Base-by-base conservation (phyloP, 176 grass and related monocot species). In the Cenchrus americanus region DNA sequence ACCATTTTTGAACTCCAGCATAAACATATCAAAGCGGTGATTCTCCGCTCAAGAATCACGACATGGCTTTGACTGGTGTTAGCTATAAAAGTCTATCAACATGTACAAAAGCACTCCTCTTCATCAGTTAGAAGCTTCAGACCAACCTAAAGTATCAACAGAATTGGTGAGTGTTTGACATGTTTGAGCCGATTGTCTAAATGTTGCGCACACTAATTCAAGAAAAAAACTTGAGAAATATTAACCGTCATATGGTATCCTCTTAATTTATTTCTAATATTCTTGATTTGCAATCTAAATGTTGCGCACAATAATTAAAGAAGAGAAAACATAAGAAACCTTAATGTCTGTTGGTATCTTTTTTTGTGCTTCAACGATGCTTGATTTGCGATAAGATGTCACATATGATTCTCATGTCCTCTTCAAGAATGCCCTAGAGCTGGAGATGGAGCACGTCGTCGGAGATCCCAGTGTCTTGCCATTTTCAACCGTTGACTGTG, bases 131-230 rank as follows among this genome's bases (percentile, higher is more conserved):
- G 34, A 37, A 37, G 34, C 34, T 37, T 37, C 19, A 64, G 54
- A 76, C 15, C 27, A 83, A 62, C 44, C 50, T 62, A 84, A 43
- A 50, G n/a, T 40, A 64, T 64, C 14, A 6, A 17, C 46, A 73
- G 9, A 80, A 57, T 37, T 37, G 34, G 2, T 3, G 34, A 37
- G 34, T 37, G 34, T 37, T 37, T 4, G 3, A 2, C 4, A 37
- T 2, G 55, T 79, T 57, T 74, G 76, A 68, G 69, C 59, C 80
- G 69, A 65, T 58, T 70, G 53, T 49, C 40, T 4, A 76, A 61
- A 21, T 82, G 62, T n/a, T 69, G 81, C 12, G 5, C 68, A 69
- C 18, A 75, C 52, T 37, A 4, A 37, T 37, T 37, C 34, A 37
- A 37, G 34, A 37, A 37, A 37, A 37, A 37, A 37, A 2, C 34